phyloP scores from a whole-genome alignment of 805 yeast species.

The Ogataea sp. region DNA sequence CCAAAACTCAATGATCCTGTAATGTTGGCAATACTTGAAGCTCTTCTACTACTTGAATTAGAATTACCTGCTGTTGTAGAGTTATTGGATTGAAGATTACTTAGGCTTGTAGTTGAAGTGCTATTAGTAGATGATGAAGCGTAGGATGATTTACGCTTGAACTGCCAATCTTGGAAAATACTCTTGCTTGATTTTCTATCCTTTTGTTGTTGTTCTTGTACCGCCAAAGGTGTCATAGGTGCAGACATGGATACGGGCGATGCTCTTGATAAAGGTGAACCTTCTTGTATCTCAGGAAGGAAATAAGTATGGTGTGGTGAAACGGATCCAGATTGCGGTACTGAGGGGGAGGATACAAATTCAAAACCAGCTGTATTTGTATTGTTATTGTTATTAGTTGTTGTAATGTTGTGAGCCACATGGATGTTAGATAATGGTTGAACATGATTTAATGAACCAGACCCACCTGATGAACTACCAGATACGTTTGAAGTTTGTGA shows the following conservation, averaged over 20 bases:
- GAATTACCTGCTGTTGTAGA: background rate
- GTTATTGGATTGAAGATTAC: too few relatives aligned
- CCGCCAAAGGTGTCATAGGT: too few relatives aligned
- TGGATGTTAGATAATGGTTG: too few relatives aligned
- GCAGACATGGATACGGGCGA: too few relatives aligned
- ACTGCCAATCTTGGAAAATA: constrained; percentile 1
- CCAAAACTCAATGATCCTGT: too few relatives aligned
- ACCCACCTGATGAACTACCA: background rate
- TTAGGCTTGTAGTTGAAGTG: too few relatives aligned
- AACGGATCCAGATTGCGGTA: background rate
- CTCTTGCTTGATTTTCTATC: background rate
- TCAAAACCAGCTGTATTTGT: too few relatives aligned
- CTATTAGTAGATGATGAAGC: too few relatives aligned
- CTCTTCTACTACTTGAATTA: constrained; percentile 2
- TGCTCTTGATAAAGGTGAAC: background rate
- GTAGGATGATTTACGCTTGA: background rate
- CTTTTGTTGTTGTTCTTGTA: background rate
- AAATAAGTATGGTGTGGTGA: background rate
- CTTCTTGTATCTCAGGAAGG: background rate
- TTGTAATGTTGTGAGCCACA: too few relatives aligned
- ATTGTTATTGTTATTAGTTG: background rate
- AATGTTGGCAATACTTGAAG: too few relatives aligned
- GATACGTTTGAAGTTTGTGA: background rate
- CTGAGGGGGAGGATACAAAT: too few relatives aligned
- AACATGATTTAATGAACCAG: too few relatives aligned